Percentiles rank a stretch among this genome's conserved stretches.
phyloP scores from a whole-genome alignment of 2,329 filamentous ascomycete species.

The Botryotinia convoluta region DNA sequence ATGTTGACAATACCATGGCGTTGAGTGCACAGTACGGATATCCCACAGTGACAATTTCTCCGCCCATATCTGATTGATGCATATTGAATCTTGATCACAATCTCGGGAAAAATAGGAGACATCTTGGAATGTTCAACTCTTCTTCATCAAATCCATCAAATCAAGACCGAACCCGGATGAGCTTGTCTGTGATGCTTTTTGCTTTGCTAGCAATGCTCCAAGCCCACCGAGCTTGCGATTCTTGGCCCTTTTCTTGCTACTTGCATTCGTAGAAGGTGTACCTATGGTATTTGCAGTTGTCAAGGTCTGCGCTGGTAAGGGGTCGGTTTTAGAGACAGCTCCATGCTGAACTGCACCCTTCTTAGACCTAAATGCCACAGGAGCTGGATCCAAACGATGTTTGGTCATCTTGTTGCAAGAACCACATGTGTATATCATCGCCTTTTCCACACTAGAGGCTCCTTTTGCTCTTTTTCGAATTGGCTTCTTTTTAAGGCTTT shows the following conservation, averaged over 20 bases:
- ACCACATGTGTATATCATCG: slow-evolving; percentile 35
- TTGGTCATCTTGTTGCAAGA: slow-evolving; percentile 34
- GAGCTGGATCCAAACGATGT: slow-evolving; percentile 21
- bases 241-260: slow-evolving; percentile 64
- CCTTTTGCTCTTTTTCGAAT: background rate
- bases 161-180: slow-evolving; percentile 37
- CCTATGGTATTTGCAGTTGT: slow-evolving; percentile 29
- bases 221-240: slow-evolving; percentile 59
- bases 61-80: background rate
- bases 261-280: slow-evolving; percentile 48
- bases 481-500: background rate
- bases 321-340: background rate
- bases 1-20: background rate
- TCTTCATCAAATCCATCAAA: slow-evolving; percentile 44
- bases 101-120: background rate
- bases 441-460: slow-evolving; percentile 19
- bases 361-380: slow-evolving; percentile 10
- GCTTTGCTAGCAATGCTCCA: slow-evolving; percentile 55
- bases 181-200: slow-evolving; percentile 27
- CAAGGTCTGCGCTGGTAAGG: background rate
- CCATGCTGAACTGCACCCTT: slow-evolving; percentile 1
- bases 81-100: background rate
- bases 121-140: slow-evolving; percentile 23
- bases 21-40: background rate
- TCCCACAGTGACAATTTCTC: background rate